These are phyloP conservation scores for Trametes gibbosa DNA, from an alignment of 768 basidiomycete species.

Conservation along the genomic window DNA sequence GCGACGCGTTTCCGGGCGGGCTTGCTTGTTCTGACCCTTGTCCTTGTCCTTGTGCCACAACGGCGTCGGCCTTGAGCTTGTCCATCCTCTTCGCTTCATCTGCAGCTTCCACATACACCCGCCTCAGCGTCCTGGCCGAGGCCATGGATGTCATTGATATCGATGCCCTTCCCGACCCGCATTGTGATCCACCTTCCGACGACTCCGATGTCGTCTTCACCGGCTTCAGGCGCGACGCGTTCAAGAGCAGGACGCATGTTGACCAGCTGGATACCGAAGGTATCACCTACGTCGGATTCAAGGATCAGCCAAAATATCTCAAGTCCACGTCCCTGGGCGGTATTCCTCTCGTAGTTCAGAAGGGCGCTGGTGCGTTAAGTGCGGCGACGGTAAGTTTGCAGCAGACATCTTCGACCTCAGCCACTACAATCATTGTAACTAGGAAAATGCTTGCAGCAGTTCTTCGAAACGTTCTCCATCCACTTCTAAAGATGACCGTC, in stretches of 20 bases:
- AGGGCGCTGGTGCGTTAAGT: too few relatives aligned
- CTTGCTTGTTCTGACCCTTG: background rate
- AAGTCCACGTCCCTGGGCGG: background rate
- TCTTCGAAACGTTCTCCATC: background rate
- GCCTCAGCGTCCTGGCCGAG: background rate
- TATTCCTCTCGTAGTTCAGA: too few relatives aligned
- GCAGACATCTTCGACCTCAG: too few relatives aligned
- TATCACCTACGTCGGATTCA: conserved; percentile 1
- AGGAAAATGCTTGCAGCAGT: background rate
- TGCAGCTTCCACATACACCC: background rate
- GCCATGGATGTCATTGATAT: background rate
- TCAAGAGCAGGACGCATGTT: background rate
- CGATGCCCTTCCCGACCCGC: background rate
- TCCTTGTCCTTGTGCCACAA: background rate
- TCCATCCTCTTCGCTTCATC: too few relatives aligned
- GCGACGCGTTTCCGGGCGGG: background rate
- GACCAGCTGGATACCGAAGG: background rate
- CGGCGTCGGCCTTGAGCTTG: background rate
- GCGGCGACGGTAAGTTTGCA: too few relatives aligned
- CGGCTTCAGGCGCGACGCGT: conserved; percentile 1
- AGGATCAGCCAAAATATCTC: background rate
- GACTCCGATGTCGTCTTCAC: conserved; percentile 3
- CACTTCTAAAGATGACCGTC: background rate
- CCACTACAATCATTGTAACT: too few relatives aligned
- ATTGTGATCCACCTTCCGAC: background rate